phyloP scores from a whole-genome alignment of 164 flowering plant species.

The Nymphaea colorata region DNA sequence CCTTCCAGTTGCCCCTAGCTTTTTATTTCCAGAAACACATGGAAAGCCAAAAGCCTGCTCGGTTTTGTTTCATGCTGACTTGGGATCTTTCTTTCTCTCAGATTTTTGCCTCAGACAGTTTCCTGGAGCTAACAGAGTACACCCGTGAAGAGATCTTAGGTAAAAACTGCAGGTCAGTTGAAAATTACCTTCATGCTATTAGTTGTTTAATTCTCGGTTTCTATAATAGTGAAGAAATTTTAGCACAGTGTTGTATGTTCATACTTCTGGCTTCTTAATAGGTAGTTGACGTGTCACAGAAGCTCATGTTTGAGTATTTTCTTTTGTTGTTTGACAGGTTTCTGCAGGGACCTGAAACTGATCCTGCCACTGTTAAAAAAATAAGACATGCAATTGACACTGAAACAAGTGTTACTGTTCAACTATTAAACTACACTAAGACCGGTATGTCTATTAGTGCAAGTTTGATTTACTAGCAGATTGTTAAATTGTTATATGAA shows the following conservation, averaged over 20 bases:
- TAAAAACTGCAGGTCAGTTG: slow-evolving; percentile 79
- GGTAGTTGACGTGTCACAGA: too few species aligned
- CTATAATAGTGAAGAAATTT: too few species aligned
- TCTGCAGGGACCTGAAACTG: slow-evolving; percentile 99
- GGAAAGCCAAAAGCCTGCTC: too few species aligned
- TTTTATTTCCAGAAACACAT: too few species aligned
- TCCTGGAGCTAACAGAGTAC: slow-evolving; percentile 95
- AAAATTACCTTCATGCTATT: too few species aligned
- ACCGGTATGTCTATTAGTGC: slow-evolving; percentile 43
- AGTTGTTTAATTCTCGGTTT: too few species aligned
- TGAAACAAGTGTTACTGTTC: slow-evolving; percentile 90
- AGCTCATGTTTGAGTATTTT: not conserved
- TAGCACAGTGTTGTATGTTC: too few species aligned
- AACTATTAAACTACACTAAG: slow-evolving; percentile 94
- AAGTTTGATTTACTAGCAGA: not conserved
- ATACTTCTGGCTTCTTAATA: too few species aligned
- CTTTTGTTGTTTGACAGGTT: slow-evolving; percentile 32
- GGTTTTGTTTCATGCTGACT: too few species aligned
- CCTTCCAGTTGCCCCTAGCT: too few species aligned
- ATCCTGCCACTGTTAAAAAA: slow-evolving; percentile 79
- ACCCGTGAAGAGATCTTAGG: slow-evolving; percentile 98
- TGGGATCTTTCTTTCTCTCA: slow-evolving; percentile 10
- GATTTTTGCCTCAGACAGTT: slow-evolving; percentile 99
- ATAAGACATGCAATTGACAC: slow-evolving; percentile 79
- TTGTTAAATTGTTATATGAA: not conserved